Evolutionary conservation across 192 early-diverging fungal genomes (phyloP).

Genomic region (Coemansia aciculifera): DNA sequence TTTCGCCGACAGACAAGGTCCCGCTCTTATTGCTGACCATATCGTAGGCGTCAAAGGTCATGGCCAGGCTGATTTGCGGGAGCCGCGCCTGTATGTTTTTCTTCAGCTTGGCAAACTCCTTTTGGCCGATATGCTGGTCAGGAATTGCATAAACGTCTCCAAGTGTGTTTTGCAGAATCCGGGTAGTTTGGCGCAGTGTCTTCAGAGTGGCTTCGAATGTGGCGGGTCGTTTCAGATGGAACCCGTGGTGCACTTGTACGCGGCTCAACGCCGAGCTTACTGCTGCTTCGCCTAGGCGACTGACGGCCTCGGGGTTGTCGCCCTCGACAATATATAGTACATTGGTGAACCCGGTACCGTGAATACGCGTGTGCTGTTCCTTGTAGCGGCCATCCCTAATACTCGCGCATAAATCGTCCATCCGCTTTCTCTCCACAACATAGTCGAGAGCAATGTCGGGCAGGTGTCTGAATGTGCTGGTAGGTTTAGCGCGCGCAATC

Average conservation of each 20-base stretch:
- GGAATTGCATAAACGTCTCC: conserved; percentile 61
- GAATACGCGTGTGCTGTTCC: conserved; percentile 90
- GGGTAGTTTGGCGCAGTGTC: conserved; percentile 69
- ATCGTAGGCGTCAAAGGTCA: conserved; percentile 69
- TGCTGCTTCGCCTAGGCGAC: conserved; percentile 61
- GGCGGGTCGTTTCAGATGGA: conserved; percentile 78
- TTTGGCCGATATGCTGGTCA: conserved; percentile 49
- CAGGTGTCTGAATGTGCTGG: conserved; percentile 21
- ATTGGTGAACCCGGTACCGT: conserved; percentile 66
- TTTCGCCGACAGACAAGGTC: conserved; percentile 68
- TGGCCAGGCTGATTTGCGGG: conserved; percentile 45
- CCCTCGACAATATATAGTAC: conserved; percentile 91
- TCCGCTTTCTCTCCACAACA: conserved; percentile 90
- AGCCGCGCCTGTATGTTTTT: conserved; percentile 26
- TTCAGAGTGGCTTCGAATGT: conserved; percentile 80
- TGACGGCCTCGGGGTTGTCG: conserved; percentile 61
- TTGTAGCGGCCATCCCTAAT: conserved; percentile 91
- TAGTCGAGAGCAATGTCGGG: conserved; percentile 79
- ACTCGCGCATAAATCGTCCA: conserved; percentile 87
- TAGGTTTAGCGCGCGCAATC: conserved; percentile 64
- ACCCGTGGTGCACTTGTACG: conserved; percentile 75
- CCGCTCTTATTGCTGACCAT: conserved; percentile 75
- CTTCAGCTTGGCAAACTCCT: conserved; percentile 58
- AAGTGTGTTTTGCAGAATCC: conserved; percentile 56
- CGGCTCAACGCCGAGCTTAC: conserved; percentile 74